phyloP scores from a whole-genome alignment of 345 rosid genomes.

The Firmiana major region DNA sequence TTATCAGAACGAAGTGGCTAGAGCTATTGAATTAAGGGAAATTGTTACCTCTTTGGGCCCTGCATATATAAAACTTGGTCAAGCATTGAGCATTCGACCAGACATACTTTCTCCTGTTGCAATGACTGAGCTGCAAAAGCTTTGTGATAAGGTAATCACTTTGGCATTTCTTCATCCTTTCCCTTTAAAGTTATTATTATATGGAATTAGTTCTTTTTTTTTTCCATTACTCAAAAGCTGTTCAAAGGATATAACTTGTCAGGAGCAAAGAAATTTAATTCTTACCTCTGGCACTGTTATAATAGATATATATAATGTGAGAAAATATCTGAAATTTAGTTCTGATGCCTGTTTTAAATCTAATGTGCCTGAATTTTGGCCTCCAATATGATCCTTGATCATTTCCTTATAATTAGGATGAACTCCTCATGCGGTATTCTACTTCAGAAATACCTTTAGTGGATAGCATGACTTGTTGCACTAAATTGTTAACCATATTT shows the following conservation, averaged over 20 bases:
- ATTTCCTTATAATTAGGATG: not conserved
- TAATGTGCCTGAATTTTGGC: not conserved
- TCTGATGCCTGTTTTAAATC: not conserved
- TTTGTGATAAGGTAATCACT: slow-evolving; percentile 82
- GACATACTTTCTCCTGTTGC: slow-evolving; percentile 92
- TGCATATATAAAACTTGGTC: slow-evolving; percentile 96
- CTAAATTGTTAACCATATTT: not conserved
- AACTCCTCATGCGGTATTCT: not conserved
- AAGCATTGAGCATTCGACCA: slow-evolving; percentile 96
- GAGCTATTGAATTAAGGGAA: slow-evolving; percentile 95
- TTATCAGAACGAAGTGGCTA: slow-evolving; percentile 85
- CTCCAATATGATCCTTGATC: not conserved
- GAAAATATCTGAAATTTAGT: not conserved
- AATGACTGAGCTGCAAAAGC: slow-evolving; percentile 93
- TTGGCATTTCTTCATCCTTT: not conserved
- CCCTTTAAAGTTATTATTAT: not conserved
- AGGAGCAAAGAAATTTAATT: not conserved
- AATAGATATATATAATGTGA: not conserved
- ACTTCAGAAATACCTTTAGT: not conserved
- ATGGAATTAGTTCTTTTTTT: not conserved
- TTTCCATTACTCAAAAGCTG: not conserved
- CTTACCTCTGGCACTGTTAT: not conserved
- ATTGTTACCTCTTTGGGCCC: slow-evolving; percentile 98
- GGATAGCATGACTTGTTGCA: not conserved
- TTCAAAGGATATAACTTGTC: not conserved